Evolutionary conservation across 148 eudicot species (phyloP), one percentile per base, ranked within the genome.

Genomic region (Spergularia bocconei): DNA sequence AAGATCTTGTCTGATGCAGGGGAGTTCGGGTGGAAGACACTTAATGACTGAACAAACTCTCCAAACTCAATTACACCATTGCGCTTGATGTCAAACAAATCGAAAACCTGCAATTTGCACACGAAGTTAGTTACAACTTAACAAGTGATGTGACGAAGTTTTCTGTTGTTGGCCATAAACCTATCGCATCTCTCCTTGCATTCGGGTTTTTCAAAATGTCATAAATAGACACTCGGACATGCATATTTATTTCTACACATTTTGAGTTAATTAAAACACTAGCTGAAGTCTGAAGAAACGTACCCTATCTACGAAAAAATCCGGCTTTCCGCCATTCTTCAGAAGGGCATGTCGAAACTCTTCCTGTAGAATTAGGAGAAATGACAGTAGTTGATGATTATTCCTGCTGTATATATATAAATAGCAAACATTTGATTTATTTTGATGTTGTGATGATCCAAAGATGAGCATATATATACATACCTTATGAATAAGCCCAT

Each of bases 21-120:
- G 13, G 91, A 85, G 83, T 72, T 70, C 5, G 93, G 93, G 67
- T 89, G 93, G 72, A 87, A 89, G 23, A 89, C 78, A 59, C 82
- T 75, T 39, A 87, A 79, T 29, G 76, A 80, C 78, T 77, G 87
- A 56, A 86, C 77, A 78, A 89, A 89, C 73, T 87, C 91, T 10
- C 83, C 91, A 76, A 86, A 87, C 62, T 84, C 91, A 74, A 89
- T 79, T 21, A 86, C 71, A 29, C 91, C 91, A 75, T 86, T 81
- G 73, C 78, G 80, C 79, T 84, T 89, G 67, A 79, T 75, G 63
- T 86, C 89, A 78, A 89, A 87, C 36, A 86, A 75, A 79, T 86
- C 65, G 51, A 84, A 89, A 50, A 89, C 83, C 91, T 89, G 48
- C 48, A 44, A 29, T 29, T 29, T 29, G 36, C 36, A 29, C 36